Base-by-base conservation (phyloP, 1,284 basidiomycete species). In the Sporisorium reilianum region DNA sequence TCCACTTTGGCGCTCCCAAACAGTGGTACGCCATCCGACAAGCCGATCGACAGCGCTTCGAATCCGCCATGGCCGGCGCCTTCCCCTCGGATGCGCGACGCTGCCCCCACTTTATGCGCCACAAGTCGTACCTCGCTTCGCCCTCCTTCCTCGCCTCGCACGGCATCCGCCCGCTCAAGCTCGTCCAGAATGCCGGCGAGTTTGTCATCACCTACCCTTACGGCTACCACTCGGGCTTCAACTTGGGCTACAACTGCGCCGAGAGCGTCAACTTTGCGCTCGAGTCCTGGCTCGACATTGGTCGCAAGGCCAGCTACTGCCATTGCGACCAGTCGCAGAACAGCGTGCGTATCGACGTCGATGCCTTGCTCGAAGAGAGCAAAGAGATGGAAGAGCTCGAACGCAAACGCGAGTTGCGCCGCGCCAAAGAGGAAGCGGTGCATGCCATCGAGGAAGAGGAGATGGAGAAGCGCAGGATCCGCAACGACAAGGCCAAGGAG, bases 221-320 rank as follows among this genome's bases (percentile, higher is more conserved):
- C 49, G 95, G 95, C 10, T 97, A 97, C 85, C 95, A 97, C 84
- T 93, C 94, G 0, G 96, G 96, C 18, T 98, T 97, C 88, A 99
- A 99, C 83, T 87, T 98, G 40, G 97, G 96, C 16, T 91, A 97
- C 84, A 99, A 99, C 83, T 98, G 96, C 80, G 96, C 96, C 2
- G 97, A 99, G 86, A 94, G 92, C 74, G 94, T 97, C 80, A 99
- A 99, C 85, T 99, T 99, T 85, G 97, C 97, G 0, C 88, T 98
- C 26, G 93, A 97, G 22, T 93, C 91, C 64, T 99, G 96, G 96
- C 86, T 98, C 10, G 93, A 96, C 54, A 86, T 96, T 23, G 96
- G 95, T 25, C 79, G 80, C 56, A 70, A 71, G 45, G 82, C 83
- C 46, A 77, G 77, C 60, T 82, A 78, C 41, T 84, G 83, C 66